phyloP scores from a whole-genome alignment of 2,329 filamentous ascomycete genomes.

The Fusarium irregulare region DNA sequence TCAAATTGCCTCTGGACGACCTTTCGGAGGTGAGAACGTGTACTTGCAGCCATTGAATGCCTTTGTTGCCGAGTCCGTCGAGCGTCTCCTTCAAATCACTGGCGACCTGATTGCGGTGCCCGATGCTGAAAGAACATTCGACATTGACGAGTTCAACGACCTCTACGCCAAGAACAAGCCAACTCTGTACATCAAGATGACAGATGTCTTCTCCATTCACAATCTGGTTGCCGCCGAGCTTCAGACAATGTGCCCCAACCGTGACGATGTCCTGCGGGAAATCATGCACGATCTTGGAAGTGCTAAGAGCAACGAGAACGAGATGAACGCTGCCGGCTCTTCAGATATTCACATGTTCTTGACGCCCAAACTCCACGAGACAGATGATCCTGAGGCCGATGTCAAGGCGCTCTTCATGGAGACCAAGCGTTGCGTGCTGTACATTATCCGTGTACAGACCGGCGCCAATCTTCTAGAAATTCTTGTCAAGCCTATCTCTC shows the following conservation, averaged over 20 bases:
- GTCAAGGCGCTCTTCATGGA: conserved; percentile 96
- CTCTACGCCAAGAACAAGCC: conserved; percentile 96
- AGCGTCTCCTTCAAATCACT: conserved; percentile 81
- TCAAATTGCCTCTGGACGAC: conserved; percentile 86
- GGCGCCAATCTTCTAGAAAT: conserved; percentile 95
- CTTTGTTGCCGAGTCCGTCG: conserved; percentile 87
- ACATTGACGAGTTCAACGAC: conserved; percentile 99
- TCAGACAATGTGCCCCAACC: conserved; percentile 77
- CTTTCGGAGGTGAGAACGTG: conserved; percentile 94
- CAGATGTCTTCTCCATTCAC: conserved; percentile 96
- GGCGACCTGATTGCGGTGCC: conserved; percentile 83
- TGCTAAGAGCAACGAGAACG: conserved; percentile 95
- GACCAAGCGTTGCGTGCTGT: conserved; percentile 95
- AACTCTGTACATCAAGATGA: conserved; percentile 99
- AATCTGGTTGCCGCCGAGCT: conserved; percentile 86
- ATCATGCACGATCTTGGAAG: conserved; percentile 94
- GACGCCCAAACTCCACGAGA: conserved; percentile 87
- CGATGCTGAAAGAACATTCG: conserved; percentile 90
- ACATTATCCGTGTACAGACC: conserved; percentile 96
- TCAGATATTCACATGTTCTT: conserved; percentile 92
- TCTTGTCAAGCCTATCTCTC: conserved; percentile 86
- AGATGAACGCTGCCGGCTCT: conserved; percentile 87
- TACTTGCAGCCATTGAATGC: conserved; percentile 95
- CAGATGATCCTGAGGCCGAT: conserved; percentile 92
- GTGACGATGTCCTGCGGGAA: conserved; percentile 90